A percentile compares a stretch with the other conserved stretches of the same genome.
Conservation (phyloP, 2,329 filamentous ascomycete species). For the Alternaria longipes region DNA sequence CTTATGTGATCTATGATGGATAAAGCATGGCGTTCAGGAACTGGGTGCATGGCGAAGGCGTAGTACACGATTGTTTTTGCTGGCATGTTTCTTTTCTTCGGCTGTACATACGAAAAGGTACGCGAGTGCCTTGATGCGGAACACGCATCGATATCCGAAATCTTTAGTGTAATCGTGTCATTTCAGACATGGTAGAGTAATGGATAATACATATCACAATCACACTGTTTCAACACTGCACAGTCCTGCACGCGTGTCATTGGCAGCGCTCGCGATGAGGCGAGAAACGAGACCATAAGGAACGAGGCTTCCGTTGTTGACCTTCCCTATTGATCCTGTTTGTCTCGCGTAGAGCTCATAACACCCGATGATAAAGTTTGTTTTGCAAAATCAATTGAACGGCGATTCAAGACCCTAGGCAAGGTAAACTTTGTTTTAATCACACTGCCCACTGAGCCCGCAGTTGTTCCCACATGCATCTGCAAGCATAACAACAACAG, state of each 20-base stretch:
- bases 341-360: constrained; percentile 5
- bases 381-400: constrained; percentile 13
- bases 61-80: constrained; percentile 17
- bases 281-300: constrained; percentile 2
- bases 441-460: constrained; percentile 19
- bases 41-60: constrained; percentile 33
- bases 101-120: constrained; percentile 11
- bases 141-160: constrained; percentile 13
- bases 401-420: constrained; percentile 17
- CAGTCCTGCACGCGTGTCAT: constrained; percentile 1
- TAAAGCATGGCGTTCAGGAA: constrained; percentile 32
- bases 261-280: constrained; percentile 6
- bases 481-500: constrained; percentile 17
- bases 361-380: constrained; percentile 12
- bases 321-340: constrained; percentile 4
- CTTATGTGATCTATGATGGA: constrained; percentile 22
- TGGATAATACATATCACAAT: constrained; percentile 13
- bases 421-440: constrained; percentile 22
- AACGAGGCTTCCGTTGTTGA: not conserved
- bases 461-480: constrained; percentile 22
- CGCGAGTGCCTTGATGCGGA: constrained; percentile 11
- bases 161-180: constrained; percentile 22
- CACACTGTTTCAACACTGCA: not conserved
- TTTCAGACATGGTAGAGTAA: constrained; percentile 13
- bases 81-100: constrained; percentile 21